Base-by-base conservation (phyloP, 805 yeast genomes). In the Saturnispora sekii region DNA sequence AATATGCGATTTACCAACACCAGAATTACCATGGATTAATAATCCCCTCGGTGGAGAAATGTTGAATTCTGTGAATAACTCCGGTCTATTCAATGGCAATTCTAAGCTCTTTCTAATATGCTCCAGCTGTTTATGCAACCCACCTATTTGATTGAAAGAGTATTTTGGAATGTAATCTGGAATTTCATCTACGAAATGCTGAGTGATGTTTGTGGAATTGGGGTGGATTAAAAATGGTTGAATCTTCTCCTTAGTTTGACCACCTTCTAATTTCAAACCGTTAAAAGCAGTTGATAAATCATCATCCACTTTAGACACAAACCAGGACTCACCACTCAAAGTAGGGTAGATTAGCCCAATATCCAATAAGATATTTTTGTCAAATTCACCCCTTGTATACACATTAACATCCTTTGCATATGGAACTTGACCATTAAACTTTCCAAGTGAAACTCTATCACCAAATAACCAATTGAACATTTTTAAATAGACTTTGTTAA, bases 1-100 rank as follows among this genome's bases (percentile, higher is more conserved):
- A 7, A 93, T 70, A 86, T 89, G 77, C 1, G 97, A 84, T 60
- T 90, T 90, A 42, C 98, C 98, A 0, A 97, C 90, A 3, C 98
- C 98, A 2, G 97, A 93, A 3, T 97, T 95, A 0, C 98, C 98
- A 64, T 89, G 95, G n/a, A 93, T 64, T 29, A 93, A 62, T 1
- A 93, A 84, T 36, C 97, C 97, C 21, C 96, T 70, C 11, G 96
- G 96, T 8, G 98, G 97, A 8, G 81, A 72, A 15, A 88, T 81
- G n/a, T 90, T 88, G 66, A 90, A 93, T 44, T 84, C 78, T 7
- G 80, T 70, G 55, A 89, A 90, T 30, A 87, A 63, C 5, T 73
- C 71, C 0, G 97, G 95, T 46, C 77, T 77, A 48, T 80, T 77
- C 21, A 93, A 68, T 0, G 99, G 97, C 2, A 90, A 68, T 44